A percentile compares a stretch with the other conserved stretches of the same genome.
phyloP scores from a whole-genome alignment of 176 grass and related monocot species.

The Triticum monococcum region DNA sequence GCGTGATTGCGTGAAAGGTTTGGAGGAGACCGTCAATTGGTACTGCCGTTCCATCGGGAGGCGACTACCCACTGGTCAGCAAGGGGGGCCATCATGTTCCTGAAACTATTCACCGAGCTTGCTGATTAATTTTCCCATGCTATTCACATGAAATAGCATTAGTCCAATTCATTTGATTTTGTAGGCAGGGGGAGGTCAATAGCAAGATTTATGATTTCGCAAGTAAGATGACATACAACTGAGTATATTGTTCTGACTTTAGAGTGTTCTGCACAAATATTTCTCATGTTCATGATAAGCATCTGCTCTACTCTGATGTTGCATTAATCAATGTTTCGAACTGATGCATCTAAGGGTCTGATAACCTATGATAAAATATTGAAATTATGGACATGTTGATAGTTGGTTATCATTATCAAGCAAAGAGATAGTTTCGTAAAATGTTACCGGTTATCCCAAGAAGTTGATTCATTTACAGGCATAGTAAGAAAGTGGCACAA shows the following conservation, averaged over 20 bases:
- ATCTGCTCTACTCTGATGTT: not conserved
- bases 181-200: conserved; percentile 27
- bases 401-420: not conserved
- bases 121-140: no score
- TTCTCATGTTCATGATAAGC: not conserved
- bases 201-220: no score
- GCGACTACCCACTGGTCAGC: conserved; percentile 72
- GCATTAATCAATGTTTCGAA: not conserved
- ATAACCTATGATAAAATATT: not conserved
- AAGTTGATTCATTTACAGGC: no score
- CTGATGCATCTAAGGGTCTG: not conserved
- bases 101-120: conserved; percentile 8
- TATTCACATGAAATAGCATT: no score
- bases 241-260: no score
- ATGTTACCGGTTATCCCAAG: no score
- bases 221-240: no score
- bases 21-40: conserved; percentile 48
- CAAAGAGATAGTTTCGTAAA: not conserved
- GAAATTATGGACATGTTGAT: not conserved
- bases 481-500: no score
- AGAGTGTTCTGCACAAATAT: not conserved
- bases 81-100: conserved; percentile 72
- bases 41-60: conserved; percentile 58
- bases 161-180: no score
- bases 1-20: no score